phyloP scores from a whole-genome alignment of 345 rosid genomes.

The Ceriops decandra region DNA sequence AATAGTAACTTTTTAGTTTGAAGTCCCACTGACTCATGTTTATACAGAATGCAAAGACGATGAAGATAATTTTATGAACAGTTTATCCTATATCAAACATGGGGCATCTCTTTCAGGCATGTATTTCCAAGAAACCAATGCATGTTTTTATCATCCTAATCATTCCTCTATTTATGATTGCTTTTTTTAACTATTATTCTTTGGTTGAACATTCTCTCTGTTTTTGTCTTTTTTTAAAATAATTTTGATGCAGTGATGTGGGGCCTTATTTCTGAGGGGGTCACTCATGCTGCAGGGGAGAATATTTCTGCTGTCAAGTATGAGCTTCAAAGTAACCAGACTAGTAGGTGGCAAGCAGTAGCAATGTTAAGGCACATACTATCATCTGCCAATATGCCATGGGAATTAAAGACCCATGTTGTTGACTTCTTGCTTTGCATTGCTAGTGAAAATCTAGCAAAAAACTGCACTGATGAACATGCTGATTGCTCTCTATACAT shows the following conservation, averaged over 20 bases:
- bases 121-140: slow-evolving; percentile 16
- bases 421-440: slow-evolving; percentile 64
- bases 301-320: slow-evolving; percentile 37
- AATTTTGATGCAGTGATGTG: slow-evolving; percentile 50
- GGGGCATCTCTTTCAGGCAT: slow-evolving; percentile 81
- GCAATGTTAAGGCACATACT: slow-evolving; percentile 70
- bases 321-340: slow-evolving; percentile 53
- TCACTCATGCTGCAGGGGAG: slow-evolving; percentile 47
- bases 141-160: slow-evolving; percentile 8
- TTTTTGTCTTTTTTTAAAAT: slow-evolving; percentile 4
- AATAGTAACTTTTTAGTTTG: slow-evolving; percentile 1
- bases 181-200: not conserved
- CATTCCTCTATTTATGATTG: not conserved
- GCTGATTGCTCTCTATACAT: slow-evolving; percentile 49
- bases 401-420: slow-evolving; percentile 65
- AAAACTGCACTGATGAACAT: slow-evolving; percentile 29
- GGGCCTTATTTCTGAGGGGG: slow-evolving; percentile 47
- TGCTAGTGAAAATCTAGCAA: slow-evolving; percentile 37
- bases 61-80: slow-evolving; percentile 44
- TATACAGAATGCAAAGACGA: slow-evolving; percentile 39
- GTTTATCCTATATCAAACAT: slow-evolving; percentile 47
- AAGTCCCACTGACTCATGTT: not conserved
- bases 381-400: slow-evolving; percentile 47
- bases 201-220: not conserved
- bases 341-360: slow-evolving; percentile 71